Evolutionary conservation across 2,329 filamentous ascomycete species (phyloP), one percentile per base, ranked within the genome.

Genomic region (Aspergillus floridensis): DNA sequence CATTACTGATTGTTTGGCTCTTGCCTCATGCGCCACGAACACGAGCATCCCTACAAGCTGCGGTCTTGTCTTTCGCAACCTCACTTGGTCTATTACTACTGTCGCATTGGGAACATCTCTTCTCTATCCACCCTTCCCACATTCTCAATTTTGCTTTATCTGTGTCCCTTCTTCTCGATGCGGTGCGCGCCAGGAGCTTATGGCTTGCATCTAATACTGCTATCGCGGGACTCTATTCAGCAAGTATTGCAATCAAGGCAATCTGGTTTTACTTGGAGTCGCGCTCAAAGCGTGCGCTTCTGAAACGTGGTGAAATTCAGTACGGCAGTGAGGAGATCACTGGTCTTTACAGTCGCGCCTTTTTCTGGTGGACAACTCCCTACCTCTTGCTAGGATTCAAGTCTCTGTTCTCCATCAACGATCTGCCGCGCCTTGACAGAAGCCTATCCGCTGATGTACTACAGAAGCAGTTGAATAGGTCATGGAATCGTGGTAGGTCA

Each of bases 361-460:
- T 56, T 19, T 61, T 61, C 26, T 61, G 59, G 56, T 61, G 59
- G 59, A 16, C 58, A n/a, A 61, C 59, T 16, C 38, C 48, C 5
- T 38, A 58, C 3, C 55, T 59, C 14, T 19, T 51, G 3, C 51
- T 47, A 4, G 56, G 59, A 1, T 61, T 56, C 31, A 35, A 22
- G 12, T 19, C 49, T 19, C 31, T 32, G 3, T 19, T 61, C 10
- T 35, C 35, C 2, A 31, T 55, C 12, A 44, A 58, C 14, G 56
- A 59, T 21, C 32, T 61, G 32, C 54, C 50, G 12, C 22, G 38
- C 6, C 22, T 61, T n/a, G 59, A 61, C 31, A 49, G 48, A 6
- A 48, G 52, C 29, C 16, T 59, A 14, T 54, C 49, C 8, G 56
- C 48, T 3, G 35, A 53, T 22, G 21, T 29, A 14, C 26, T 61